Conservation (phyloP, 2,329 filamentous ascomycete species). For the Eutypa lata region DNA sequence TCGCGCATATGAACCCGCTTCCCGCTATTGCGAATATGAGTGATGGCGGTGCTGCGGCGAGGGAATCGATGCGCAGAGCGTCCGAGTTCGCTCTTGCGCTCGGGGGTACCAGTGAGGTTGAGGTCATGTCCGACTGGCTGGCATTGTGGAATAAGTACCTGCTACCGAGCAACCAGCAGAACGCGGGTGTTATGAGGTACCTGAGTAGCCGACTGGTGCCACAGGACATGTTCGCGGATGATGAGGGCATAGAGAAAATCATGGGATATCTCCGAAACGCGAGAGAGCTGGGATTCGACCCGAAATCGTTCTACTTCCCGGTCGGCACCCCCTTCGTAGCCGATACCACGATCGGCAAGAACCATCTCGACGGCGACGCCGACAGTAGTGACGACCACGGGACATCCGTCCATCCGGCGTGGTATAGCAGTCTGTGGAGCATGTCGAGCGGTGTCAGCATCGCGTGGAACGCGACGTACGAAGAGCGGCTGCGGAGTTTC, state of each 20-base stretch:
- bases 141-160: slow-evolving; percentile 19
- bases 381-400: neutral
- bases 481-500: slow-evolving; percentile 14
- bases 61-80: slow-evolving; percentile 12
- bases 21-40: slow-evolving; percentile 14
- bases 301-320: slow-evolving; percentile 16
- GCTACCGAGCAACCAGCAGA: slow-evolving; percentile 8
- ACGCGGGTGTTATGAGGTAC: slow-evolving; percentile 12
- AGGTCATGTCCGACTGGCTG: slow-evolving; percentile 16
- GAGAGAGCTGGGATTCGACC: slow-evolving; percentile 9
- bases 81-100: slow-evolving; percentile 13
- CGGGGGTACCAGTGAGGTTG: slow-evolving; percentile 16
- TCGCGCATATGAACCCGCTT: slow-evolving; percentile 20
- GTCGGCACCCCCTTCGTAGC: slow-evolving; percentile 16
- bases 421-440: slow-evolving; percentile 18
- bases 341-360: neutral
- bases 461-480: slow-evolving; percentile 15
- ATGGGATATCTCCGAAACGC: slow-evolving; percentile 7
- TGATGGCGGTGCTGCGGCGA: slow-evolving; percentile 9
- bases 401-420: slow-evolving; percentile 18
- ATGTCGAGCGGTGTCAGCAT: slow-evolving; percentile 9
- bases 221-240: slow-evolving; percentile 11
- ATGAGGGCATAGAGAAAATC: slow-evolving; percentile 12
- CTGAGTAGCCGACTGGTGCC: slow-evolving; percentile 16
- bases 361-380: neutral